Evolutionary conservation across 1,284 basidiomycete species (phyloP), one percentile per base, ranked within the genome.

Genomic region (Moesziomyces antarcticus): DNA sequence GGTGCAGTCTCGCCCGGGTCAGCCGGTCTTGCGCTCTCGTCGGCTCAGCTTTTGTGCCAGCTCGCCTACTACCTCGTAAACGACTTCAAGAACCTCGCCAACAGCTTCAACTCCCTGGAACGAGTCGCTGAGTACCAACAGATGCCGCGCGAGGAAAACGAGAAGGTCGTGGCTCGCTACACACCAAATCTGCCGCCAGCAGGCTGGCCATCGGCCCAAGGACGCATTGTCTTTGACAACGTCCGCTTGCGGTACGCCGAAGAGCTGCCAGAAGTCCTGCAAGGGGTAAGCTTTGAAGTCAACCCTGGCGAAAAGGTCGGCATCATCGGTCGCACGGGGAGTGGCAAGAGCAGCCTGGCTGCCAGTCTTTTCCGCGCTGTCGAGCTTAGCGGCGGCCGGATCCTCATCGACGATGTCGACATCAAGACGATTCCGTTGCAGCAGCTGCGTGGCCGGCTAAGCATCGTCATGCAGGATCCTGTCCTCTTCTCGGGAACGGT

Each of bases 401-500:
- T 82, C 27, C 37, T 76, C 27, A 73, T 83, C 21, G 80, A 81
- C 45, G 81, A 74, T 11, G 64, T 82, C 25, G 76, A 82, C 54
- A 77, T 81, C 46, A 51, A 74, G 70, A 22, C 65, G 66, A 22
- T 65, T 10, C 52, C 51, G 9, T 45, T 69, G 27, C 71, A 79
- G 47, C 74, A 78, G 30, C 53, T 79, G 66, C 83, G 86, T 16
- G 83, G 82, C 2, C 72, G 84, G 6, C 83, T 87, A 49, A 85
- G 85, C 3, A 85, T 86, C 52, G 86, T 87, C 25, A 85, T 86
- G 3, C 86, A 87, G 77, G 86, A 94, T 68, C 91, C 92, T 2
- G 90, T 93, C 0, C 86, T 96, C 3, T 96, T 97, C 86, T 92
- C 91, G 0, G 93, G 94, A 0, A 94, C 92, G 0, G 86, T 96